Conservation (phyloP, 2,329 filamentous ascomycete genomes). For the Aspergillus ibericus region DNA sequence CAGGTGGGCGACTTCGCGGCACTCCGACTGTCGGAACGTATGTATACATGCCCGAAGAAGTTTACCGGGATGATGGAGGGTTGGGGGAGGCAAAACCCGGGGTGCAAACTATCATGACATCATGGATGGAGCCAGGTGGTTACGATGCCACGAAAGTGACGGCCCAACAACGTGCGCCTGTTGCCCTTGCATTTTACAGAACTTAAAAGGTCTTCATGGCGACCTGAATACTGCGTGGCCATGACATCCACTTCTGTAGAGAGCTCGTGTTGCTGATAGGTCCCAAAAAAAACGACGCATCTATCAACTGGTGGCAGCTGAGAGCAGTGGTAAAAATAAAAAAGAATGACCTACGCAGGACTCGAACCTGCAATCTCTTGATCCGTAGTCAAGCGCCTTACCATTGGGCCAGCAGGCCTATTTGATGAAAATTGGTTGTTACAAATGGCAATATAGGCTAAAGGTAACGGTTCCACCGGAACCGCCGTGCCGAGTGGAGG, state of each 20-base stretch:
- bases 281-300: not conserved
- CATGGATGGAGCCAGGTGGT: not conserved
- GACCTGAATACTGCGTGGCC: not conserved
- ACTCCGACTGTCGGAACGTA: not conserved
- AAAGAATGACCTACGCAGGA: slow-evolving; percentile 36
- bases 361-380: slow-evolving; percentile 53
- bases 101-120: not conserved
- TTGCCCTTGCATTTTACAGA: not conserved
- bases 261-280: not conserved
- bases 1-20: not conserved
- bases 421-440: not conserved
- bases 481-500: slow-evolving; percentile 26
- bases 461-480: slow-evolving; percentile 6
- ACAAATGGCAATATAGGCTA: fast-evolving
- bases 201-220: not conserved
- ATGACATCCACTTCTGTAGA: not conserved
- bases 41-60: not conserved
- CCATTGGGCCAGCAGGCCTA: slow-evolving; percentile 28
- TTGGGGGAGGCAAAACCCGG: not conserved
- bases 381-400: slow-evolving; percentile 30
- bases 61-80: not conserved
- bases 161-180: not conserved
- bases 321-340: slow-evolving; percentile 12
- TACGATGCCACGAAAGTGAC: not conserved
- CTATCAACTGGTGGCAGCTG: not conserved